phyloP scores from a whole-genome alignment of 495 filamentous ascomycete genomes.

The Apodospora peruviana region DNA sequence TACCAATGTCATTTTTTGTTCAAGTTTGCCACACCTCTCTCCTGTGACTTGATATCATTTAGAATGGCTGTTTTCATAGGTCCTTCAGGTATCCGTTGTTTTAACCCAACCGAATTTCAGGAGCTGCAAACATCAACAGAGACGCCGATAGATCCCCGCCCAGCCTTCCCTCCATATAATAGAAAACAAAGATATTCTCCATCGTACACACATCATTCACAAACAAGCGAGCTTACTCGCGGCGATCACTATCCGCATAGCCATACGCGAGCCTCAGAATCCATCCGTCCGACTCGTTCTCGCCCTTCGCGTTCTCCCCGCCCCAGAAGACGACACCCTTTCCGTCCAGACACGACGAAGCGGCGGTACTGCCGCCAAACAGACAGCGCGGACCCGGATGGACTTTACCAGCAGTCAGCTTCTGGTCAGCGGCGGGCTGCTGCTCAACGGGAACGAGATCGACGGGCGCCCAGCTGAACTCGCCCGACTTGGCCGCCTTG shows the following conservation, averaged over 20 bases:
- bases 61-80: no score
- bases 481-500: constrained; percentile 21
- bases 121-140: no score
- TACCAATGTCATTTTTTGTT: no score
- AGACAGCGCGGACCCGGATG: constrained; percentile 47
- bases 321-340: constrained; percentile 47
- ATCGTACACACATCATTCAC: no score
- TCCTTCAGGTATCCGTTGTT: no score
- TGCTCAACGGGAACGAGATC: constrained; percentile 39
- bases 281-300: constrained; percentile 49
- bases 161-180: no score
- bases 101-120: no score
- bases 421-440: constrained; percentile 37
- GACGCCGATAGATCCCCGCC: no score
- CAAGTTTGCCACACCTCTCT: no score
- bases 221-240: no score
- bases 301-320: constrained; percentile 42
- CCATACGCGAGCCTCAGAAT: constrained; percentile 29
- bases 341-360: constrained; percentile 35
- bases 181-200: no score
- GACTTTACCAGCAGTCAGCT: constrained; percentile 35
- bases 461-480: constrained; percentile 42
- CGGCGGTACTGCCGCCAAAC: constrained; percentile 27
- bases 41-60: no score
- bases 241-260: constrained; percentile 20